These are phyloP conservation scores for Mangifera indica DNA, from an alignment of 345 rosid genomes.

Conservation along the genomic window DNA sequence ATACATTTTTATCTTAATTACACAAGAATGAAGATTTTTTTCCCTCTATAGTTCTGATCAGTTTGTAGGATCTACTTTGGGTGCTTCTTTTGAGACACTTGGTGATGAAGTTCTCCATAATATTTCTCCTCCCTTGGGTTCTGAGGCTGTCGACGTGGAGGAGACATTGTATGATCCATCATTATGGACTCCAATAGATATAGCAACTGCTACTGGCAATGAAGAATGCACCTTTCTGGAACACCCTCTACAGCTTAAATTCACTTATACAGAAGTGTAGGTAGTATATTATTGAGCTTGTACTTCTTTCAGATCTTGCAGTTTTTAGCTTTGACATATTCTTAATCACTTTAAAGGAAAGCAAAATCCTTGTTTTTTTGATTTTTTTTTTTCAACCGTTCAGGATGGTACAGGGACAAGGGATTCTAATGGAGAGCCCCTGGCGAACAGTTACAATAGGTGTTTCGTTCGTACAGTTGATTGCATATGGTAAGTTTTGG, in stretches of 20 bases:
- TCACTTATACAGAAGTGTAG: conserved; percentile 83
- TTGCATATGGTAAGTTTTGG: conserved; percentile 68
- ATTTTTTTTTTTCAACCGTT: conserved; percentile 19
- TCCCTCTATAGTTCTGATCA: conserved; percentile 16
- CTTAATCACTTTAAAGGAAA: neutral
- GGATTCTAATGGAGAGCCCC: conserved; percentile 73
- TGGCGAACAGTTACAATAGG: conserved; percentile 86
- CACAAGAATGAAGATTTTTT: conserved; percentile 34
- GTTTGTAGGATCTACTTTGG: conserved; percentile 17
- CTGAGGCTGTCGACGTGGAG: conserved; percentile 33
- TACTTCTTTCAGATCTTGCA: conserved; percentile 7
- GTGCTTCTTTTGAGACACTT: conserved; percentile 21
- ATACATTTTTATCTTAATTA: conserved; percentile 48
- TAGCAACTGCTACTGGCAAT: conserved; percentile 80
- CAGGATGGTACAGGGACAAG: conserved; percentile 72
- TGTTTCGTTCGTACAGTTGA: conserved; percentile 92
- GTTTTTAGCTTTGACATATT: neutral
- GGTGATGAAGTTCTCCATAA: conserved; percentile 31
- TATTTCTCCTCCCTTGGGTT: conserved; percentile 31
- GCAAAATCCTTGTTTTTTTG: too few relatives aligned
- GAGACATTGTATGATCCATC: conserved; percentile 57
- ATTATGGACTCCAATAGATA: conserved; percentile 75
- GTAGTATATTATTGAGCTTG: conserved; percentile 34
- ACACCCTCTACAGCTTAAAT: conserved; percentile 68
- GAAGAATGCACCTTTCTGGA: conserved; percentile 52